Evolutionary conservation across 108 stramenopile species (phyloP).

Genomic region (Epithemia pelagica): DNA sequence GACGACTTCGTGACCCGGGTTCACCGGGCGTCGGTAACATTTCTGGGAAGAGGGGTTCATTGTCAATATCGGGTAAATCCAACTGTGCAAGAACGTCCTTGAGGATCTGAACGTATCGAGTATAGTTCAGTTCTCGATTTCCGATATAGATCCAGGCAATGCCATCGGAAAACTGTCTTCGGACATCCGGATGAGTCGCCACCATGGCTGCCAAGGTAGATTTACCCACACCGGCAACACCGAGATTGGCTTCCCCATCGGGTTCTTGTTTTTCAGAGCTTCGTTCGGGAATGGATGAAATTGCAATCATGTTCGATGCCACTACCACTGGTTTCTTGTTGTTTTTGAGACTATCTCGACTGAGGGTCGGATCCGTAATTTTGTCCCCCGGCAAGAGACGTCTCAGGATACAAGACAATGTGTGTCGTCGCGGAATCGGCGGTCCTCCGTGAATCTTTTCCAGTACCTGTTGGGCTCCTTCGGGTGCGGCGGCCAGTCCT

Average conservation of each 20-base stretch:
- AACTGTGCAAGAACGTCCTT: constrained; percentile 37
- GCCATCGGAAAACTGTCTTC: constrained; percentile 50
- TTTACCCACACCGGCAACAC: constrained; percentile 62
- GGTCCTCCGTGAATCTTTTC: constrained; percentile 42
- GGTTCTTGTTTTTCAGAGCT: constrained; percentile 11
- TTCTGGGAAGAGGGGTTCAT: constrained; percentile 45
- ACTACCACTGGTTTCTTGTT: constrained; percentile 9
- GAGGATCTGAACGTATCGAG: constrained; percentile 42
- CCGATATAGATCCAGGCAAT: constrained; percentile 63
- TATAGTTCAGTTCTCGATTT: constrained; percentile 39
- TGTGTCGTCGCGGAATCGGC: constrained; percentile 24
- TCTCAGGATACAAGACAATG: constrained; percentile 40
- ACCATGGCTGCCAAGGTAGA: constrained; percentile 71
- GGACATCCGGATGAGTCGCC: constrained; percentile 48
- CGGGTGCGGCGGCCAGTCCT: constrained; percentile 9
- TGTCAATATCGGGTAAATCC: constrained; percentile 33
- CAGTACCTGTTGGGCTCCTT: constrained; percentile 40
- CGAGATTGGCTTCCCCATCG: constrained; percentile 20
- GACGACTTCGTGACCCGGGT: constrained; percentile 29
- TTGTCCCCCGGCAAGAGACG: constrained; percentile 43
- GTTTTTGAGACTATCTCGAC: constrained; percentile 29
- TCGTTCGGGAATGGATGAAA: constrained; percentile 41
- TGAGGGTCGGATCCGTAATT: constrained; percentile 28
- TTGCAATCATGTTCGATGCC: constrained; percentile 35
- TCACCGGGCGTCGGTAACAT: constrained; percentile 53